A percentile compares a stretch with the other conserved stretches of the same genome.
Evolutionary conservation across 1,284 basidiomycete genomes (phyloP).

Genomic region (Microbotryum intermedium): DNA sequence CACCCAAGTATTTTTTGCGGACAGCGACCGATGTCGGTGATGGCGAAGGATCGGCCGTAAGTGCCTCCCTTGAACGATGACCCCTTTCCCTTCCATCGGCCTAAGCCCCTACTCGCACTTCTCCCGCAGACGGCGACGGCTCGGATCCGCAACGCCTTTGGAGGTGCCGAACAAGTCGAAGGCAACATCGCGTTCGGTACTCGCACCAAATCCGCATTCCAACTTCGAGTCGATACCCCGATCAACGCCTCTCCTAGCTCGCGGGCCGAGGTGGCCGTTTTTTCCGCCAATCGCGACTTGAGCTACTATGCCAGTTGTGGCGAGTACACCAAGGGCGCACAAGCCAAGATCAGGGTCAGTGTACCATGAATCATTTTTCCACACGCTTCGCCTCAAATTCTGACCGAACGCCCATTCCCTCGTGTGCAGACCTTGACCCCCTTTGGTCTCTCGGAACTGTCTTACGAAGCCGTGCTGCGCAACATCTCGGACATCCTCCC

Average conservation of each 20-base stretch:
- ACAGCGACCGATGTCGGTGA: conserved; percentile 90
- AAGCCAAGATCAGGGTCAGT: conserved; percentile 58
- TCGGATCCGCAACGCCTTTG: conserved; percentile 77
- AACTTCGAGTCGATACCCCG: conserved; percentile 33
- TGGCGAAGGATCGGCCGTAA: conserved; percentile 78
- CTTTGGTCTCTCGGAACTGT: conserved; percentile 61
- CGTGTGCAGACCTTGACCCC: conserved; percentile 36
- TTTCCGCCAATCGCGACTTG: conserved; percentile 59
- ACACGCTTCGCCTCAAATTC: too few relatives aligned
- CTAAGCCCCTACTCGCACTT: conserved; percentile 6
- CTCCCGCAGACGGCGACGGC: conserved; percentile 66
- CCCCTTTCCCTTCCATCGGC: neutral
- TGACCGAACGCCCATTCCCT: too few relatives aligned
- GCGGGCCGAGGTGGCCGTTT: conserved; percentile 53
- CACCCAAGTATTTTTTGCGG: conserved; percentile 68
- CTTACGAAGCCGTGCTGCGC: conserved; percentile 70
- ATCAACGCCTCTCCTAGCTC: conserved; percentile 49
- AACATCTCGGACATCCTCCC: conserved; percentile 62
- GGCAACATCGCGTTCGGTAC: conserved; percentile 78
- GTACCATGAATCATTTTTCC: conserved; percentile 12
- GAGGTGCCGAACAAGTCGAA: conserved; percentile 82
- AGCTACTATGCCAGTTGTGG: conserved; percentile 59
- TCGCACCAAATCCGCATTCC: conserved; percentile 74
- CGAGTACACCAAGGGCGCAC: conserved; percentile 58
- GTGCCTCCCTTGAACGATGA: conserved; percentile 33